Evolutionary conservation across 306 rosid genomes (phyloP).

Genomic region (Abrus pulchellus): DNA sequence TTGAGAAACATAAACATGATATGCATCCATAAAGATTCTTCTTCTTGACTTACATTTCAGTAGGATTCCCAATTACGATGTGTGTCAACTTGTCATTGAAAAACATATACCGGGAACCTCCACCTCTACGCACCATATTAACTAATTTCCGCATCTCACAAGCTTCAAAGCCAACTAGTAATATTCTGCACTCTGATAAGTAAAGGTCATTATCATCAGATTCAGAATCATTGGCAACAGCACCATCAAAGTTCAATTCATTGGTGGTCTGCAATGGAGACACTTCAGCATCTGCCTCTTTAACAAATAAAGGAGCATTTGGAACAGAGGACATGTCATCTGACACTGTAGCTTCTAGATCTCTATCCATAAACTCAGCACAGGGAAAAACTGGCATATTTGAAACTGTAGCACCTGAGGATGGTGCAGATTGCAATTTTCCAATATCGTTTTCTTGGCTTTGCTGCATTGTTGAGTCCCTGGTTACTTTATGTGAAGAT

Average conservation of each 20-base stretch:
- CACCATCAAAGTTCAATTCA: constrained; percentile 63
- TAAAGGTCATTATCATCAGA: constrained; percentile 86
- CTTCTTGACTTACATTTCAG: constrained; percentile 71
- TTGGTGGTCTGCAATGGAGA: constrained; percentile 52
- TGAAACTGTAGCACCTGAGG: constrained; percentile 65
- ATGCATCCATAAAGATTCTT: constrained; percentile 31
- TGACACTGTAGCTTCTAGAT: constrained; percentile 70
- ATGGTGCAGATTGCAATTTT: constrained; percentile 63
- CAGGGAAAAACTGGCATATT: constrained; percentile 53
- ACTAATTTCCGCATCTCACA: constrained; percentile 86
- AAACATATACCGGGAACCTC: constrained; percentile 83
- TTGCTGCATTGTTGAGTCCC: constrained; percentile 61
- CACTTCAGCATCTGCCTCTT: constrained; percentile 61
- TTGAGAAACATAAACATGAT: constrained; percentile 31
- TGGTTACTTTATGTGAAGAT: constrained; percentile 66
- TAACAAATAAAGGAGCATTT: constrained; percentile 54
- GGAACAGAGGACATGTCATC: constrained; percentile 55
- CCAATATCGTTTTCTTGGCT: constrained; percentile 69
- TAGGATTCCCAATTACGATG: constrained; percentile 83
- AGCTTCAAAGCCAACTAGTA: constrained; percentile 84
- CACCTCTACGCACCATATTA: constrained; percentile 89
- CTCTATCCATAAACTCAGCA: constrained; percentile 61
- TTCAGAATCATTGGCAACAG: constrained; percentile 85
- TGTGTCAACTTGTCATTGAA: constrained; percentile 86
- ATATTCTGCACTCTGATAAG: constrained; percentile 88